Base-by-base conservation (phyloP, 331 rosid genomes). In the Saraca asoca region DNA sequence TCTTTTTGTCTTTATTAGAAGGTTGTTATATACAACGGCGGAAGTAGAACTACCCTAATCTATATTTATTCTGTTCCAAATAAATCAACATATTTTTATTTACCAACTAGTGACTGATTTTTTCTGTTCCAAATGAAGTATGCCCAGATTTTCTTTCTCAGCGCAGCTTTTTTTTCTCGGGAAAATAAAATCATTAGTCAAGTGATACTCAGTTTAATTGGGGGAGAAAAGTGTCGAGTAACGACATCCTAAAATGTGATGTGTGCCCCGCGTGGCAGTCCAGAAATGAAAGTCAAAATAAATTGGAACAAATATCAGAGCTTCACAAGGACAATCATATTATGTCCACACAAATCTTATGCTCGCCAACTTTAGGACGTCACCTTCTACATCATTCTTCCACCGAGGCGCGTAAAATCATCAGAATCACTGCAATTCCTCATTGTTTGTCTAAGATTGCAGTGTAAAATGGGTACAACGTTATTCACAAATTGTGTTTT, bases 391-490 rank as follows among this genome's bases (percentile, higher is more conserved):
- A 6, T 15, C 54, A 48, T 70, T 59, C 53, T 58, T 35, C 60
- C 70, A 15, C 53, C 60, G 6, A 17, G 63, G 34, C 65, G 13
- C 45, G n/a, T 7, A 43, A n/a, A 29, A 60, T 52, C 66, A 50
- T 57, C n/a, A 33, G 43, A 39, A 1, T 39, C 11, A 1, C 11
- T 39, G 2, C 2, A 39, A 10, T 39, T 39, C 10, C 7, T 38
- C 31, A 24, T 39, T 39, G 9, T 39, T 39, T 8, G 11, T 39
- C 8, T 7, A 8, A 5, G 48, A 9, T 43, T 2, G 9, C 57
- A 51, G 3, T 13, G 58, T 80, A 75, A 78, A 61, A 92, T 92
- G 96, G 96, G 87, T 72, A 71, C 83, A 51, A 72, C 80, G 58
- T 55, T 81, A 62, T 79, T 84, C 65, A 75, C 86, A 57, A 61